Evolutionary conservation across 164 flowering plant species (phyloP).

Genomic region (Magnolia changhungtana): DNA sequence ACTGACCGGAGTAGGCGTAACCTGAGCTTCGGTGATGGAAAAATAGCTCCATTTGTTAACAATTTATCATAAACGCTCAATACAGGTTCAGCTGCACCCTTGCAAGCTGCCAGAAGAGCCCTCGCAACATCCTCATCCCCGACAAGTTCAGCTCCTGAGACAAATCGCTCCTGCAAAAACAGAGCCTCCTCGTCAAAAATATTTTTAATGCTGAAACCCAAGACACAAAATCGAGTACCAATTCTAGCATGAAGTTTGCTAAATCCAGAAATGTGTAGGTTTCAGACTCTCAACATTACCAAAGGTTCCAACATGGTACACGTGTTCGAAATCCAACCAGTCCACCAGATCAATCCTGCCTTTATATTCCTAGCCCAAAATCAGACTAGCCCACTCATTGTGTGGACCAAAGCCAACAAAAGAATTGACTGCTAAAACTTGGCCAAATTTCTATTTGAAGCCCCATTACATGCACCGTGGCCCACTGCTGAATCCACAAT

Average conservation of each 20-base stretch:
- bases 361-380: background rate
- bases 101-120: slow-evolving; percentile 91
- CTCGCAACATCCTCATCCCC: slow-evolving; percentile 96
- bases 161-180: slow-evolving; percentile 61
- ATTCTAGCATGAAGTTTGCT: background rate
- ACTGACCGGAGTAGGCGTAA: slow-evolving; percentile 84
- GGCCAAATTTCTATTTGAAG: too few relatives aligned
- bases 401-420: background rate
- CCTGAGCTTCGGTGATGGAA: slow-evolving; percentile 71
- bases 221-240: background rate
- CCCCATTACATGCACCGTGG: background rate
- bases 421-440: too few relatives aligned
- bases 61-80: slow-evolving; percentile 77
- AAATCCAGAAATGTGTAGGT: background rate
- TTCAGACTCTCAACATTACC: background rate
- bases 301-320: background rate
- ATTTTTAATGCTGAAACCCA: background rate
- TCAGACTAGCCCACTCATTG: background rate
- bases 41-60: slow-evolving; percentile 73
- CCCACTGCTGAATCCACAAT: background rate
- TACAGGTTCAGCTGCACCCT: slow-evolving; percentile 86
- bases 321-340: background rate
- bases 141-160: slow-evolving; percentile 67
- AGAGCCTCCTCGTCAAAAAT: background rate
- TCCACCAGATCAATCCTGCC: background rate